A percentile compares a stretch with the other conserved stretches of the same genome.
phyloP scores from a whole-genome alignment of 768 basidiomycete species.

The Termitomyces titanicus region DNA sequence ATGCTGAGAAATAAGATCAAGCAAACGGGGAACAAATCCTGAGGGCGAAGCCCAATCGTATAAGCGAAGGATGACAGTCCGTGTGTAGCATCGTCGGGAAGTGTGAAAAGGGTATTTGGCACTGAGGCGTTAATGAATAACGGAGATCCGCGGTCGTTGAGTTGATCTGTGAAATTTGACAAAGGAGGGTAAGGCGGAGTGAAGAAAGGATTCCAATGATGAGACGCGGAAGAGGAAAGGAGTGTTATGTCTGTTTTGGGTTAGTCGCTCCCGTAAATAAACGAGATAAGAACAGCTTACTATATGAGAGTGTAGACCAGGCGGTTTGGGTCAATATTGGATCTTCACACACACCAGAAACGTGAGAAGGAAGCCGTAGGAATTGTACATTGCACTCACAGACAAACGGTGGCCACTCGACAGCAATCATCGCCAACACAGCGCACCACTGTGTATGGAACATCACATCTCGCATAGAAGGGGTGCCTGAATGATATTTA shows the following conservation, averaged over 20 bases:
- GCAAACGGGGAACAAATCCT: constrained; percentile 81
- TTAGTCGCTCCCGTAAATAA: constrained; percentile 6
- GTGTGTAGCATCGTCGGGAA: constrained; percentile 53
- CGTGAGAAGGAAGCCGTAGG: neutral
- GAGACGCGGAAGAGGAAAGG: constrained; percentile 38
- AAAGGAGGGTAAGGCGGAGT: constrained; percentile 61
- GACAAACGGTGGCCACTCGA: constrained; percentile 90
- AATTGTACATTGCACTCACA: constrained; percentile 41
- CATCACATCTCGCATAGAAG: constrained; percentile 87
- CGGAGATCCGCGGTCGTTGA: constrained; percentile 66
- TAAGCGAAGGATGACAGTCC: constrained; percentile 86
- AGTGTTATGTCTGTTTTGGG: constrained; percentile 66
- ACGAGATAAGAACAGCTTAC: constrained; percentile 31
- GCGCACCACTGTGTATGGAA: constrained; percentile 94
- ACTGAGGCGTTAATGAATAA: constrained; percentile 69
- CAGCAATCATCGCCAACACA: constrained; percentile 87
- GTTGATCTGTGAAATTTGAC: constrained; percentile 66
- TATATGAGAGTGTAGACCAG: constrained; percentile 82
- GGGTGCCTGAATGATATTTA: constrained; percentile 60
- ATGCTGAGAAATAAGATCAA: constrained; percentile 82
- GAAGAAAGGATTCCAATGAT: constrained; percentile 69
- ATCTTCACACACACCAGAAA: constrained; percentile 42
- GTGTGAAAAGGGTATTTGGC: constrained; percentile 72
- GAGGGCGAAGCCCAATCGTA: constrained; percentile 75
- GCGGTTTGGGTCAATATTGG: constrained; percentile 86